phyloP scores from a whole-genome alignment of 768 basidiomycete genomes.

The Agaricus bisporus region DNA sequence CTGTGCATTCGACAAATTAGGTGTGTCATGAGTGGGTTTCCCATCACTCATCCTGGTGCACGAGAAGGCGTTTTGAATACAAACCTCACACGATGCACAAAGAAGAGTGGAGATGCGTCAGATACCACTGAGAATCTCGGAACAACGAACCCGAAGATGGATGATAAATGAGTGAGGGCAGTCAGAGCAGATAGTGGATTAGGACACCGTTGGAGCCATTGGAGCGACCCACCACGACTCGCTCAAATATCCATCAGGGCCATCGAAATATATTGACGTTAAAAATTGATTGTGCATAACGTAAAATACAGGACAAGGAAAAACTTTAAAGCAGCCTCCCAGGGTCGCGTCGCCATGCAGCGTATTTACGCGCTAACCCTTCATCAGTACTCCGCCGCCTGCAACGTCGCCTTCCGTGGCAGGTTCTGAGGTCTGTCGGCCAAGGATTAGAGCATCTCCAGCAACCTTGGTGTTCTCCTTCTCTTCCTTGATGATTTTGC shows the following conservation, averaged over 20 bases:
- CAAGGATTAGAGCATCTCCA: constrained; percentile 25
- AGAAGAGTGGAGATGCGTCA: too few species aligned
- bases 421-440: constrained; percentile 5
- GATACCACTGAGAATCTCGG: too few species aligned
- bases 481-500: constrained; percentile 70
- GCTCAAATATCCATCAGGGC: too few species aligned
- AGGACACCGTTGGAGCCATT: not conserved
- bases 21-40: not conserved
- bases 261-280: not conserved
- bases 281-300: too few species aligned
- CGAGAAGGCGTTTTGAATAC: too few species aligned
- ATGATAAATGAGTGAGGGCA: not conserved
- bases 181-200: not conserved
- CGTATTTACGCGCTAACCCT: not conserved
- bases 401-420: constrained; percentile 9
- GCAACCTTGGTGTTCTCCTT: constrained; percentile 52
- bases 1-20: not conserved
- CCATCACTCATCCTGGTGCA: not conserved
- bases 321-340: too few species aligned
- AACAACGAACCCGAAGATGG: too few species aligned
- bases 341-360: not conserved
- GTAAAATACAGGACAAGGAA: too few species aligned
- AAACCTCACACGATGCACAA: too few species aligned
- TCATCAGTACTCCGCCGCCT: constrained; percentile 13
- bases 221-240: too few species aligned